Evolutionary conservation across 2,329 filamentous ascomycete genomes (phyloP).

Genomic region (Fusarium nygamai): DNA sequence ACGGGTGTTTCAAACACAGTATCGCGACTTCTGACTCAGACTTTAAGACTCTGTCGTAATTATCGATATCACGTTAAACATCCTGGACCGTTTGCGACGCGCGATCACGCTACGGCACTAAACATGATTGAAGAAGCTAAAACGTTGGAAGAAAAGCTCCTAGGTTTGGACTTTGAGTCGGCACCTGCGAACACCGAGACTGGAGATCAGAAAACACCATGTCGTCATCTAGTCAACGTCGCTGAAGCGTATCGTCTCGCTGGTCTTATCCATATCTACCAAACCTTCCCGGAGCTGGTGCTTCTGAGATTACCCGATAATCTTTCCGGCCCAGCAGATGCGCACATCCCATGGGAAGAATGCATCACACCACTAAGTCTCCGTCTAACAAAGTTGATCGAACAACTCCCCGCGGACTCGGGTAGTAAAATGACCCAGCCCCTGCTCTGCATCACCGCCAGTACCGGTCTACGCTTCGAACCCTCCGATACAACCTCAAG

Average conservation of each 20-base stretch:
- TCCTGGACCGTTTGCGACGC: conserved; percentile 21
- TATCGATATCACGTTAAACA: conserved; percentile 45
- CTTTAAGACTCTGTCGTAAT: conserved; percentile 49
- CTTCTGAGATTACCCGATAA: conserved; percentile 42
- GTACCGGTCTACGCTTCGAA: conserved; percentile 44
- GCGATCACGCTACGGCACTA: conserved; percentile 25
- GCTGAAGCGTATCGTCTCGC: conserved; percentile 52
- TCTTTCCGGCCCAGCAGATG: background rate
- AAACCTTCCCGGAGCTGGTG: conserved; percentile 50
- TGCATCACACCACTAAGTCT: conserved; percentile 47
- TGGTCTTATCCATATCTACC: conserved; percentile 52
- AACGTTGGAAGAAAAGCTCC: conserved; percentile 46
- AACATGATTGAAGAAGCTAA: conserved; percentile 47
- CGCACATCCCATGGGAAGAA: conserved; percentile 44
- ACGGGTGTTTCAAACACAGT: conserved; percentile 50
- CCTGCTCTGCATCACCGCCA: conserved; percentile 48
- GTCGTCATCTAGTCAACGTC: conserved; percentile 46
- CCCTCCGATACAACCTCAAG: background rate
- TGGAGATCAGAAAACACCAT: conserved; percentile 42
- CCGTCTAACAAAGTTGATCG: conserved; percentile 42
- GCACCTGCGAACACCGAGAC: conserved; percentile 36
- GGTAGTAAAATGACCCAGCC: conserved; percentile 50
- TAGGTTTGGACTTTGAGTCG: conserved; percentile 43
- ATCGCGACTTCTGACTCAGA: conserved; percentile 48
- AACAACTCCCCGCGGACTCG: conserved; percentile 46